phyloP scores from a whole-genome alignment of 805 yeast species.

The Schwanniomyces vanrijiae region DNA sequence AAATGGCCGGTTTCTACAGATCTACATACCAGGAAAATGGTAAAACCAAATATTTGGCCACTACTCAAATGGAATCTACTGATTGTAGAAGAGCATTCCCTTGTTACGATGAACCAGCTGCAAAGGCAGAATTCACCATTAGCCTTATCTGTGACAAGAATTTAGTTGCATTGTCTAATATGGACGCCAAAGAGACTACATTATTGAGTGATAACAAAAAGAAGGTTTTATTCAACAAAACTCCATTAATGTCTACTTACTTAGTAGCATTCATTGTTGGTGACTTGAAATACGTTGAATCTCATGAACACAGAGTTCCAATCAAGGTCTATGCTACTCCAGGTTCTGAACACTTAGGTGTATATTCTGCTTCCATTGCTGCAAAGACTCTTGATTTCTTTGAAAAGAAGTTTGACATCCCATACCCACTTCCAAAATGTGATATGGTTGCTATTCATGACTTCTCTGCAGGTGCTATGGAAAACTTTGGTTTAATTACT shows the following conservation, averaged over 20 bases:
- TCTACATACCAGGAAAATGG: slow-evolving; percentile 65
- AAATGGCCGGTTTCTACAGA: slow-evolving; percentile 83
- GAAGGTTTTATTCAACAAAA: slow-evolving; percentile 63
- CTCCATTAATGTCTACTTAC: slow-evolving; percentile 84
- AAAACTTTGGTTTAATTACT: slow-evolving; percentile 79
- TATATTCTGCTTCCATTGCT: slow-evolving; percentile 71
- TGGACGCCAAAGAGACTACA: slow-evolving; percentile 58
- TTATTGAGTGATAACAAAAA: slow-evolving; percentile 45
- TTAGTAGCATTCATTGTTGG: slow-evolving; percentile 82
- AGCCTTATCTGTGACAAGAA: slow-evolving; percentile 55
- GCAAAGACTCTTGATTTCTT: slow-evolving; percentile 74
- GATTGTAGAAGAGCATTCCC: slow-evolving; percentile 89
- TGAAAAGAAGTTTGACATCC: slow-evolving; percentile 69
- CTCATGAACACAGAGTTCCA: slow-evolving; percentile 65
- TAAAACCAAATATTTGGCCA: slow-evolving; percentile 67
- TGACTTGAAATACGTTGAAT: slow-evolving; percentile 73
- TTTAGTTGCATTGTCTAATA: slow-evolving; percentile 65
- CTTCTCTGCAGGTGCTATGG: slow-evolving; percentile 89
- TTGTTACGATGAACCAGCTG: slow-evolving; percentile 80
- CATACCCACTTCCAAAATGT: slow-evolving; percentile 77
- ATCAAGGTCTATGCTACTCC: slow-evolving; percentile 81
- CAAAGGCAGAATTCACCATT: slow-evolving; percentile 71
- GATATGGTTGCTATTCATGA: slow-evolving; percentile 84
- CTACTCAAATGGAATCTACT: slow-evolving; percentile 85
- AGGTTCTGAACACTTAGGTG: slow-evolving; percentile 70